Evolutionary conservation across 2,329 filamentous ascomycete species (phyloP).

Genomic region (Pseudopyricularia cyperi): DNA sequence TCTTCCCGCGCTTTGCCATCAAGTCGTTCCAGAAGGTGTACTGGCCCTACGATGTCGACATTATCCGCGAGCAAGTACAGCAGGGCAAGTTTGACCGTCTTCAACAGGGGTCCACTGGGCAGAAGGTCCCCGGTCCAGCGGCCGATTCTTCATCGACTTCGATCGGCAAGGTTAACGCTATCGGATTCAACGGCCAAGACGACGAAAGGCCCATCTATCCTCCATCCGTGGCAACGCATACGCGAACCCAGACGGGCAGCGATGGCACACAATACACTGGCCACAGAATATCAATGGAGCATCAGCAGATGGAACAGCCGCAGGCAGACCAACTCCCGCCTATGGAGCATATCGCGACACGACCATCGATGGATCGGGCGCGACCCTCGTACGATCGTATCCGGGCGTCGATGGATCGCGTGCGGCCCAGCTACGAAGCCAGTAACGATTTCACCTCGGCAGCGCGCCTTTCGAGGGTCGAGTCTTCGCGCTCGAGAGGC

Average conservation of each 20-base stretch:
- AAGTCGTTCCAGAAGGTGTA: constrained; percentile 91
- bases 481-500: constrained; percentile 48
- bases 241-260: constrained; percentile 81
- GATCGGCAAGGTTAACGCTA: constrained; percentile 42
- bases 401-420: constrained; percentile 74
- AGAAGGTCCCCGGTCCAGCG: constrained; percentile 20
- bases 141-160: constrained; percentile 49
- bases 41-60: constrained; percentile 85
- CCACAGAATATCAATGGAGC: constrained; percentile 48
- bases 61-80: constrained; percentile 82
- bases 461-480: constrained; percentile 69
- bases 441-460: constrained; percentile 88
- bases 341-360: constrained; percentile 14
- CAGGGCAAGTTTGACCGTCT: constrained; percentile 56
- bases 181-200: constrained; percentile 54
- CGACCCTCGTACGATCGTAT: constrained; percentile 82
- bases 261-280: constrained; percentile 84
- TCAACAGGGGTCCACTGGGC: constrained; percentile 22
- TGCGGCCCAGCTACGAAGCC: constrained; percentile 71
- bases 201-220: constrained; percentile 89
- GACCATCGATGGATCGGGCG: constrained; percentile 52
- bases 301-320: constrained; percentile 6
- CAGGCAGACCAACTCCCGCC: constrained; percentile 1
- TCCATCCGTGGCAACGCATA: constrained; percentile 72
- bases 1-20: constrained; percentile 76